These are phyloP conservation scores for Calonectria fujianensis DNA, from an alignment of 2,329 filamentous ascomycete species.

Conservation along the genomic window DNA sequence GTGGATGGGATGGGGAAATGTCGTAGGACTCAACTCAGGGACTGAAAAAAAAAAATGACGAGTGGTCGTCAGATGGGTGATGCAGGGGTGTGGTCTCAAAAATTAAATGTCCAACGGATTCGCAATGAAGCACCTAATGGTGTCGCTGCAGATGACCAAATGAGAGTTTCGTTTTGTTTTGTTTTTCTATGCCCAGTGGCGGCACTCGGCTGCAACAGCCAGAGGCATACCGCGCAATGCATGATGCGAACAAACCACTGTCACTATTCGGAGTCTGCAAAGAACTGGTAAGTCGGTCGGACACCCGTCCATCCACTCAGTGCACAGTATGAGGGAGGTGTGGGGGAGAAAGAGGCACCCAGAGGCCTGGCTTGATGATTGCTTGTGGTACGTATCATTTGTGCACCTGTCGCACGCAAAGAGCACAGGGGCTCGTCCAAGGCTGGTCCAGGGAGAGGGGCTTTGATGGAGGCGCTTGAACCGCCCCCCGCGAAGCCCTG, in stretches of 20 bases:
- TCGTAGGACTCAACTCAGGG: constrained; percentile 35
- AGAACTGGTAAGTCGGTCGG: background rate
- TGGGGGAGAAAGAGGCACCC: constrained; percentile 14
- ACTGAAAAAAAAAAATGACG: constrained; percentile 25
- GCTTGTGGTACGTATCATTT: constrained; percentile 18
- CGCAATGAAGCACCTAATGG: constrained; percentile 26
- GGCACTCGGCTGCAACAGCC: constrained; percentile 17
- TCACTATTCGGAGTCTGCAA: background rate
- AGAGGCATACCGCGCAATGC: constrained; percentile 7
- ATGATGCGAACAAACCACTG: background rate
- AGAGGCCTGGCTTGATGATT: constrained; percentile 1
- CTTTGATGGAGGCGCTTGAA: constrained; percentile 39
- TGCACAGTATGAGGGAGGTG: constrained; percentile 13
- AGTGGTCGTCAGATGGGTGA: constrained; percentile 35
- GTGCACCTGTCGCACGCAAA: constrained; percentile 14
- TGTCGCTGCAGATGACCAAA: constrained; percentile 18
- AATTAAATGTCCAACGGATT: constrained; percentile 14
- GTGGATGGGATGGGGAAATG: constrained; percentile 38
- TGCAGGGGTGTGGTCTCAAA: constrained; percentile 35
- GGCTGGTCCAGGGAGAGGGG: constrained; percentile 32
- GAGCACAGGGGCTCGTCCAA: constrained; percentile 16
- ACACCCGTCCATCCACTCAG: constrained; percentile 4
- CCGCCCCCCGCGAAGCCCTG: constrained; percentile 39
- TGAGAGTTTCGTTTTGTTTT: constrained; percentile 11
- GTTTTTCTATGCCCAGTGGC: background rate